Evolutionary conservation across 495 filamentous ascomycete species (phyloP).

Genomic region (Penicillium ucsense): DNA sequence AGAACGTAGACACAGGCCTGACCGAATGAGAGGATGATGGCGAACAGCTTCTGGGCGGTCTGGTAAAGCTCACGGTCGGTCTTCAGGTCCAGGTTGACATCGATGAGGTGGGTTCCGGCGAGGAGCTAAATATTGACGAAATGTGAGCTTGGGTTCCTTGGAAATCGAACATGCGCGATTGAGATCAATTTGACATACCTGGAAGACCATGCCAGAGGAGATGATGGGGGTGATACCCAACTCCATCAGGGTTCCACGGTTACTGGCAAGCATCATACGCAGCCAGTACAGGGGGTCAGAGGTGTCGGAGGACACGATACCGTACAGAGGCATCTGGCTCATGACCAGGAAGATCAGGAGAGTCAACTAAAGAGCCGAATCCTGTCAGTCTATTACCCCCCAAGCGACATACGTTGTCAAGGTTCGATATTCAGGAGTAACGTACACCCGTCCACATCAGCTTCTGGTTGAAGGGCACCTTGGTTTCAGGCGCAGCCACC

Average conservation of each 20-base stretch:
- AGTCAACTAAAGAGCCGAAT: constrained; percentile 53
- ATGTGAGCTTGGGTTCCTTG: constrained; percentile 12
- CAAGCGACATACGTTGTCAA: too few relatives aligned
- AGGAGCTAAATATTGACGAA: constrained; percentile 49
- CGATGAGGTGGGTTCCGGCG: constrained; percentile 98
- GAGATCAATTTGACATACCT: constrained; percentile 38
- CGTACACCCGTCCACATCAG: constrained; percentile 95
- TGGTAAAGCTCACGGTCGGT: constrained; percentile 99
- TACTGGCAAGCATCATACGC: constrained; percentile 99
- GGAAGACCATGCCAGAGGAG: constrained; percentile 99
- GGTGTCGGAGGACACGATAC: constrained; percentile 92
- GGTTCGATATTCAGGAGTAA: constrained; percentile 8
- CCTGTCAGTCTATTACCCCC: too few relatives aligned
- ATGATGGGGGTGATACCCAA: constrained; percentile 98
- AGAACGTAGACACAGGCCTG: constrained; percentile 96
- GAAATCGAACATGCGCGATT: background rate
- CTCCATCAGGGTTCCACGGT: constrained; percentile 97
- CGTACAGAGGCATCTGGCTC: constrained; percentile 98
- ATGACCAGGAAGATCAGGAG: constrained; percentile 98
- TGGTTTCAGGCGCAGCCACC: constrained; percentile 92
- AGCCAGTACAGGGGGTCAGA: constrained; percentile 99
- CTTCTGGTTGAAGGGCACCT: constrained; percentile 97
- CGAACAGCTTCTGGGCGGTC: constrained; percentile 98
- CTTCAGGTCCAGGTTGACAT: constrained; percentile 99
- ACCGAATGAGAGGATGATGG: constrained; percentile 93